These are phyloP conservation scores for Cladosporium phlei DNA, from an alignment of 2,329 filamentous ascomycete genomes.

Conservation along the genomic window DNA sequence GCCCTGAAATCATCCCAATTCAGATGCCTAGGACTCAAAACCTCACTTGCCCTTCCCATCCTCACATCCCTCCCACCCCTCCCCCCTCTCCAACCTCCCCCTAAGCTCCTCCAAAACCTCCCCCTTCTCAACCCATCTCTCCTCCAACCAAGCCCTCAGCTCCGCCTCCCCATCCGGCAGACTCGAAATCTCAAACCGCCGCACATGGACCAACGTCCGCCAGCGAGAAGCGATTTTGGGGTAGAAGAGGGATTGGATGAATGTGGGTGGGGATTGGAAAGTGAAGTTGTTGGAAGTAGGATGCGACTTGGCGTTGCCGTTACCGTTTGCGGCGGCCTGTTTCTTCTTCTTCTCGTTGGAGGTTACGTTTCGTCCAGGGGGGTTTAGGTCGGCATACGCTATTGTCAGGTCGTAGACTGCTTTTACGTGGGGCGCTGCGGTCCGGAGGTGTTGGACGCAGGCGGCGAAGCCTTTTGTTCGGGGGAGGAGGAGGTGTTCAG, in stretches of 20 bases:
- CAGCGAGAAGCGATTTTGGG: slow-evolving; percentile 25
- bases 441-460: slow-evolving; percentile 51
- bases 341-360: not conserved
- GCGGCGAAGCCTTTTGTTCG: slow-evolving; percentile 58
- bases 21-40: too few species aligned
- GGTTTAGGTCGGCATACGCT: slow-evolving; percentile 29
- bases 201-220: slow-evolving; percentile 32
- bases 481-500: slow-evolving; percentile 56
- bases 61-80: not conserved
- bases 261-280: slow-evolving; percentile 32
- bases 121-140: slow-evolving; percentile 35
- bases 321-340: not conserved
- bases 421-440: slow-evolving; percentile 30
- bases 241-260: slow-evolving; percentile 28
- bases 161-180: slow-evolving; percentile 29
- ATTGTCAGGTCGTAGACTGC: slow-evolving; percentile 38
- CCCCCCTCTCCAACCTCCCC: not conserved
- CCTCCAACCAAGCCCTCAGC: slow-evolving; percentile 33
- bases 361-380: not conserved
- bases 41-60: not conserved
- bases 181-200: slow-evolving; percentile 26
- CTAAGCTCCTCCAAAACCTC: slow-evolving; percentile 28
- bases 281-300: too few species aligned
- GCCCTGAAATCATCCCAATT: too few species aligned
- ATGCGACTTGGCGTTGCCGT: too few species aligned